A percentile compares a stretch with the other conserved stretches of the same genome.
These are phyloP conservation scores for Citrullus amarus DNA, from an alignment of 306 rosid genomes.

Conservation along the genomic window DNA sequence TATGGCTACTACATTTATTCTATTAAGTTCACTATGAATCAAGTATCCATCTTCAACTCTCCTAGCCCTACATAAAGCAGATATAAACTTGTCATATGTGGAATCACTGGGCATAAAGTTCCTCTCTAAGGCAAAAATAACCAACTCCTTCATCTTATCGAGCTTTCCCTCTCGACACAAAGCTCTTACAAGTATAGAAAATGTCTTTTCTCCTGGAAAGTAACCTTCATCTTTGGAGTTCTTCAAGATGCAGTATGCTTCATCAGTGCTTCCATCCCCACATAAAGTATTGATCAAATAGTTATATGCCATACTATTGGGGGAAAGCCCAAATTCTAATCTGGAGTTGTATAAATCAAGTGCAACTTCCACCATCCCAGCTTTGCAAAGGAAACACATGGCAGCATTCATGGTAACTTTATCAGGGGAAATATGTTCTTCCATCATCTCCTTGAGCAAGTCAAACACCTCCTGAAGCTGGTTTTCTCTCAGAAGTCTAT, in stretches of 20 bases:
- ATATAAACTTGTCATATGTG: conserved; percentile 31
- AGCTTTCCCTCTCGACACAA: conserved; percentile 44
- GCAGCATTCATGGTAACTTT: conserved; percentile 55
- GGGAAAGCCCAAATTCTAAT: conserved; percentile 42
- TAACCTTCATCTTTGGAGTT: conserved; percentile 25
- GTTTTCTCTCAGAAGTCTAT: conserved; percentile 48
- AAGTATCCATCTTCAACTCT: conserved; percentile 52
- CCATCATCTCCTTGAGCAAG: conserved; percentile 69
- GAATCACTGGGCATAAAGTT: conserved; percentile 23
- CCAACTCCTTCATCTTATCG: conserved; percentile 66
- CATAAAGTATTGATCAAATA: conserved; percentile 55
- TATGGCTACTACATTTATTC: conserved; percentile 12
- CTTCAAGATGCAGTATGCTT: conserved; percentile 36
- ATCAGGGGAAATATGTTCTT: conserved; percentile 37
- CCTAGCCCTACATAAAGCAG: conserved; percentile 41
- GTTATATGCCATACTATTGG: conserved; percentile 50
- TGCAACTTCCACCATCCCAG: conserved; percentile 55
- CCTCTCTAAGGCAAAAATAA: conserved; percentile 34
- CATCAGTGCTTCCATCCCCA: conserved; percentile 37
- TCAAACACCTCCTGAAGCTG: conserved; percentile 47
- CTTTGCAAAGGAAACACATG: conserved; percentile 76
- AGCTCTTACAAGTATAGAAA: conserved; percentile 34
- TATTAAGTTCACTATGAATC: conserved; percentile 33
- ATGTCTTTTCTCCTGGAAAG: conserved; percentile 39
- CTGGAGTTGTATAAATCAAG: conserved; percentile 40